These are phyloP conservation scores for Bryoglossum gracile DNA, from an alignment of 495 filamentous ascomycete genomes.

Conservation along the genomic window DNA sequence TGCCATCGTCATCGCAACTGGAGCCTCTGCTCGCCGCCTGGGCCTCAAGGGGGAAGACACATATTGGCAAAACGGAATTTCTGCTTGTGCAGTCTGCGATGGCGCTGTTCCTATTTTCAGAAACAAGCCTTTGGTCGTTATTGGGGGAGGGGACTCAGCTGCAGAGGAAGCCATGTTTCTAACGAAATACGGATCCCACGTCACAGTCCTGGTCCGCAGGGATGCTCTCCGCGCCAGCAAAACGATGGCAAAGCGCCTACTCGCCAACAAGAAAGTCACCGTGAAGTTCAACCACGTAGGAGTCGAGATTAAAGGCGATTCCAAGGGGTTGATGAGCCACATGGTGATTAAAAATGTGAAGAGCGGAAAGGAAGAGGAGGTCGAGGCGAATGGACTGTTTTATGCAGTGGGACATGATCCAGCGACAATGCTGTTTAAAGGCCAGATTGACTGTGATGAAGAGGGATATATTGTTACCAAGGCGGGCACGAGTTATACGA, in stretches of 20 bases:
- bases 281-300: conserved; percentile 80
- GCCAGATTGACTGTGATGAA: conserved; percentile 74
- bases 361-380: conserved; percentile 67
- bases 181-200: conserved; percentile 92
- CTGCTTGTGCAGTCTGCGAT: conserved; percentile 95
- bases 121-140: conserved; percentile 90
- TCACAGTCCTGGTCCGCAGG: conserved; percentile 85
- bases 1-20: conserved; percentile 88
- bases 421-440: conserved; percentile 79
- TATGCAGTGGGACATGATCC: conserved; percentile 98
- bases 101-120: conserved; percentile 96
- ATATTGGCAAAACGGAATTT: conserved; percentile 96
- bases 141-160: conserved; percentile 93
- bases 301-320: conserved; percentile 75
- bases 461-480: conserved; percentile 87
- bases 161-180: conserved; percentile 97
- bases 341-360: conserved; percentile 72
- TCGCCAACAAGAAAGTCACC: conserved; percentile 78
- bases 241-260: conserved; percentile 83
- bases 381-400: conserved; percentile 90
- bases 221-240: conserved; percentile 80
- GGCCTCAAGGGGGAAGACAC: conserved; percentile 66
- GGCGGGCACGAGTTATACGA: conserved; percentile 83
- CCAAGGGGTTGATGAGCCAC: conserved; percentile 77
- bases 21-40: conserved; percentile 80